A percentile compares a stretch with the other conserved stretches of the same genome.
These are phyloP conservation scores for Globisporangium spinosum DNA, from an alignment of 352 stramenopile genomes.

Conservation along the genomic window DNA sequence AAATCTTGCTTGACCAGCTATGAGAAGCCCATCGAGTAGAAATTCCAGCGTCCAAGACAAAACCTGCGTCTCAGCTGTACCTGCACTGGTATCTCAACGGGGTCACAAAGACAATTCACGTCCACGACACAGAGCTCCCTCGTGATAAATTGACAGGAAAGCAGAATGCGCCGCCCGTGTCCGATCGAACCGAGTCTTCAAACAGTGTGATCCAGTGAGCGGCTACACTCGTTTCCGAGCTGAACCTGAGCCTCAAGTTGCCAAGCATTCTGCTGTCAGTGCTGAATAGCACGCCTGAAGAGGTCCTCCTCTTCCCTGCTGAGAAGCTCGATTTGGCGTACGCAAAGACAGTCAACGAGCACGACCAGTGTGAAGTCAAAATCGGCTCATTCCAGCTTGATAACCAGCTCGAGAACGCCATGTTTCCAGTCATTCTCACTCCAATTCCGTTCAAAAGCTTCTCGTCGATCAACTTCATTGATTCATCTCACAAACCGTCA, in stretches of 20 bases:
- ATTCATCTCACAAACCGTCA: conserved; percentile 17
- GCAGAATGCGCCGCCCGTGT: conserved; percentile 18
- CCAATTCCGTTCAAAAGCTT: conserved; percentile 46
- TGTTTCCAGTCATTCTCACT: conserved; percentile 84
- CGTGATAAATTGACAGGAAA: conserved; percentile 68
- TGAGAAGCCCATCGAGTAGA: conserved; percentile 62
- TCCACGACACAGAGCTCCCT: conserved; percentile 60
- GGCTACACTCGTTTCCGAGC: conserved; percentile 41
- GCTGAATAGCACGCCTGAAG: conserved; percentile 68
- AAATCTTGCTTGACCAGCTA: conserved; percentile 71
- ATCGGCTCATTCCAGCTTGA: conserved; percentile 81
- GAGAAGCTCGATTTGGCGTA: conserved; percentile 67
- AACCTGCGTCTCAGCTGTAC: conserved; percentile 34
- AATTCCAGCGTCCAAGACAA: conserved; percentile 38
- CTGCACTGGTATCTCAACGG: conserved; percentile 83
- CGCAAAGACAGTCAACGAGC: conserved; percentile 58
- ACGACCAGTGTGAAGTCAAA: conserved; percentile 83
- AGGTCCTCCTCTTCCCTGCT: conserved; percentile 70
- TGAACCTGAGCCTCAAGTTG: conserved; percentile 54
- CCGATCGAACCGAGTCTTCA: conserved; percentile 8
- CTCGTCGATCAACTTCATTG: conserved; percentile 17
- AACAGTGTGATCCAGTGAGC: conserved; percentile 16
- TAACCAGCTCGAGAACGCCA: conserved; percentile 67
- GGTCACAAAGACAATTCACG: conserved; percentile 77
- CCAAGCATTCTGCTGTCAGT: conserved; percentile 68